phyloP scores from a whole-genome alignment of 192 early-diverging fungal genomes.

The Linderina pennispora region DNA sequence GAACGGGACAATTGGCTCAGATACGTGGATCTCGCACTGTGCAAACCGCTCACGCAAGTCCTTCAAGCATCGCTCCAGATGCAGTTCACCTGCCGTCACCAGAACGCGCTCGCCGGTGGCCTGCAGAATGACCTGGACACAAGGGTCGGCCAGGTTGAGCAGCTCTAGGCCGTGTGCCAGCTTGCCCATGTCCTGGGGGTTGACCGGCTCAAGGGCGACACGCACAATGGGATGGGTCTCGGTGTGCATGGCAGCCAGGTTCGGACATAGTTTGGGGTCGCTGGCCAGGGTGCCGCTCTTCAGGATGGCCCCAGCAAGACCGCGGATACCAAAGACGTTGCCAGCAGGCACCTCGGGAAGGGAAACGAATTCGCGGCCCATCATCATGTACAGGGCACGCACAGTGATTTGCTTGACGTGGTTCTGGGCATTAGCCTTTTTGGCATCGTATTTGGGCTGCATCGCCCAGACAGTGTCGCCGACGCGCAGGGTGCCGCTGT shows the following conservation, averaged over 20 bases:
- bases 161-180: conserved; percentile 81
- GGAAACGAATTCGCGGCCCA: conserved; percentile 89
- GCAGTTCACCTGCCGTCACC: conserved; percentile 93
- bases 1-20: conserved; percentile 94
- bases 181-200: conserved; percentile 82
- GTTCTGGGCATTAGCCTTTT: conserved; percentile 36
- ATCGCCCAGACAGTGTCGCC: conserved; percentile 86
- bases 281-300: conserved; percentile 91
- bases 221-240: conserved; percentile 87
- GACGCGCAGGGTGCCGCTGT: conserved; percentile 80
- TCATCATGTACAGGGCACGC: conserved; percentile 83
- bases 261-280: conserved; percentile 59
- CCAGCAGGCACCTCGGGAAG: conserved; percentile 87
- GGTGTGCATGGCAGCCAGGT: conserved; percentile 55
- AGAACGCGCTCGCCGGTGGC: conserved; percentile 97
- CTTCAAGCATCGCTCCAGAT: conserved; percentile 91
- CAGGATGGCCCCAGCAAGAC: conserved; percentile 80
- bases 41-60: conserved; percentile 94
- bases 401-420: conserved; percentile 70
- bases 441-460: conserved; percentile 89
- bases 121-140: conserved; percentile 86
- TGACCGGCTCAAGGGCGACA: conserved; percentile 90
- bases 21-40: conserved; percentile 88
- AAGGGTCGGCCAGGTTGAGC: conserved; percentile 92
- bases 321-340: conserved; percentile 92